Evolutionary conservation across 139 green algal genomes (phyloP).

Genomic region (Pleodorina starrii): DNA sequence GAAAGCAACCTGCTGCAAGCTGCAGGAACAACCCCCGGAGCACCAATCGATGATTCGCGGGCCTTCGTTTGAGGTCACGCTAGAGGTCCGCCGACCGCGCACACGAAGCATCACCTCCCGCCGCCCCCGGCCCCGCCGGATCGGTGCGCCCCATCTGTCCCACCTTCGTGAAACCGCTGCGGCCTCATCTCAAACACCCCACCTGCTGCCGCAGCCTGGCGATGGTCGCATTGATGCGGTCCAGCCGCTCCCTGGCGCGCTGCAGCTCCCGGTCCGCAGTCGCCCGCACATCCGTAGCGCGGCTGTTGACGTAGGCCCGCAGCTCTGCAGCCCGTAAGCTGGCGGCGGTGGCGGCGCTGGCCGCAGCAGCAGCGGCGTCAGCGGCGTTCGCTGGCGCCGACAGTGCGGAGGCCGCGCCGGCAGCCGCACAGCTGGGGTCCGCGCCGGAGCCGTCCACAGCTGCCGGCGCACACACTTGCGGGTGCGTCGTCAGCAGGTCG

Average conservation of each 20-base stretch:
- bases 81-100: no score
- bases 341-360: neutral
- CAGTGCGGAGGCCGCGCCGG: neutral
- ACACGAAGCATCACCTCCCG: no score
- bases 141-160: no score
- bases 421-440: neutral
- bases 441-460: neutral
- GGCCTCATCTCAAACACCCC: neutral
- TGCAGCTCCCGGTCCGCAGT: constrained; percentile 30
- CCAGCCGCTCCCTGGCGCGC: neutral
- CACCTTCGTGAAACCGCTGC: no score
- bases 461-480: neutral
- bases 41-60: no score
- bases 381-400: neutral
- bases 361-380: neutral
- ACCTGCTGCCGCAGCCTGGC: constrained; percentile 6
- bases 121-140: no score
- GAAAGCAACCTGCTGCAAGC: no score
- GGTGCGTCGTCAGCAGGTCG: neutral
- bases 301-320: constrained; percentile 2
- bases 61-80: no score
- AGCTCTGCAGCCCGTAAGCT: neutral
- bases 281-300: constrained; percentile 2
- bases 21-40: no score
- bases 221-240: neutral